phyloP scores from a whole-genome alignment of 2,329 filamentous ascomycete genomes.

The Paracorniculantispora psalliotae region DNA sequence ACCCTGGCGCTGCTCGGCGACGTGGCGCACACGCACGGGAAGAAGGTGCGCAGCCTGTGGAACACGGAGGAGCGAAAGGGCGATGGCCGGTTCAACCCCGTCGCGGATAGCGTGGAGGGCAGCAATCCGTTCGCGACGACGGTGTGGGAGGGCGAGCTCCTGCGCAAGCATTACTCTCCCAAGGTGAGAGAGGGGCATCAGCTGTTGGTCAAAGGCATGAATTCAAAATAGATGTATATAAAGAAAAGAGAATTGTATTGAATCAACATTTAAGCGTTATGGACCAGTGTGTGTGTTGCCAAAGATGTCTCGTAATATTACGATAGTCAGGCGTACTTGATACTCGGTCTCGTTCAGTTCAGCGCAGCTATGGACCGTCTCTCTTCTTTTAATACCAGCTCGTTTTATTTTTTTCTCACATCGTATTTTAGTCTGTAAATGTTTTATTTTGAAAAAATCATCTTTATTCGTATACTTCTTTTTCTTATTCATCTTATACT shows the following conservation, averaged over 20 bases:
- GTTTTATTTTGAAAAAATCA: too few species aligned
- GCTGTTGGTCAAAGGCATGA: slow-evolving; percentile 62
- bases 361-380: too few species aligned
- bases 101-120: slow-evolving; percentile 69
- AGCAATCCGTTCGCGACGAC: slow-evolving; percentile 89
- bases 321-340: too few species aligned
- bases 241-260: slow-evolving; percentile 26
- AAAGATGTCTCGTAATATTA: too few species aligned
- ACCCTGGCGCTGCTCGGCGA: slow-evolving; percentile 72
- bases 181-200: slow-evolving; percentile 72
- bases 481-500: too few species aligned
- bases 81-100: slow-evolving; percentile 77
- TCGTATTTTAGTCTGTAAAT: too few species aligned
- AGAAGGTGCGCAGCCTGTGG: slow-evolving; percentile 83
- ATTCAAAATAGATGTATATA: slow-evolving; percentile 22
- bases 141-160: slow-evolving; percentile 87
- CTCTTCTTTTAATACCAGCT: too few species aligned
- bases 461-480: too few species aligned
- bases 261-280: too few species aligned
- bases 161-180: slow-evolving; percentile 81
- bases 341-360: too few species aligned
- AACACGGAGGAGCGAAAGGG: slow-evolving; percentile 90
- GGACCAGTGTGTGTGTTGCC: too few species aligned
- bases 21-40: slow-evolving; percentile 74
- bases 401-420: too few species aligned